Percentiles rank a stretch among this genome's conserved stretches.
Conservation (phyloP, 148 eudicot genomes). For the Diospyros lotus region DNA sequence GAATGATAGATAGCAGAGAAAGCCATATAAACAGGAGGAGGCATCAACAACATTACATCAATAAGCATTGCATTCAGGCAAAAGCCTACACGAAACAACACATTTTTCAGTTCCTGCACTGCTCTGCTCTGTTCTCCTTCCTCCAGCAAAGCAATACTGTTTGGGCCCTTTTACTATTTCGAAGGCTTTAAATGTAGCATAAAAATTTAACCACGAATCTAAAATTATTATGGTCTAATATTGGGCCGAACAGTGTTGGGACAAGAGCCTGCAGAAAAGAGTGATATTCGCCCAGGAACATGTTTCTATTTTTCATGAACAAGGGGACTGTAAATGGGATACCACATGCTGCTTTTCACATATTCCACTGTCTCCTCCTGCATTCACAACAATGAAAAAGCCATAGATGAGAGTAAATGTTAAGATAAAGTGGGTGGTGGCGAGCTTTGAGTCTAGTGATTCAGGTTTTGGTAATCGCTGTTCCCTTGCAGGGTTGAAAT, state of each 20-base stretch:
- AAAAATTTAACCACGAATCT: not conserved
- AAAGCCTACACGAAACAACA: no score
- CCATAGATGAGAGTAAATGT: not conserved
- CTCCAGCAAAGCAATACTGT: no score
- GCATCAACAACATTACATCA: no score
- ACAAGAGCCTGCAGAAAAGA: not conserved
- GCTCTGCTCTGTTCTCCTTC: no score
- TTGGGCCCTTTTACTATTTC: not conserved
- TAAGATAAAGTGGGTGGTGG: not conserved
- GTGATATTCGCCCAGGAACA: not conserved
- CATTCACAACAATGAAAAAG: conserved; percentile 14
- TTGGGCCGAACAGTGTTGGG: not conserved
- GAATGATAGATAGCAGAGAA: no score
- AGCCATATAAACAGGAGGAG: no score
- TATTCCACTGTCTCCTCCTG: conserved; percentile 71
- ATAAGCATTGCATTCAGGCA: no score
- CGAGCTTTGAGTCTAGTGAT: not conserved
- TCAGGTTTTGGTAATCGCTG: not conserved
- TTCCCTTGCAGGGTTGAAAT: not conserved
- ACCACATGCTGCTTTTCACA: conserved; percentile 87
- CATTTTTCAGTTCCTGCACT: no score
- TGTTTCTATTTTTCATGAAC: conserved; percentile 68
- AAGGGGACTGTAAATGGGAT: conserved; percentile 83
- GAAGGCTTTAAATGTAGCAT: not conserved
- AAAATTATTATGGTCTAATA: not conserved